Conservation (phyloP, 257 asterid genomes). For the Fraxinus quadrangulata region DNA sequence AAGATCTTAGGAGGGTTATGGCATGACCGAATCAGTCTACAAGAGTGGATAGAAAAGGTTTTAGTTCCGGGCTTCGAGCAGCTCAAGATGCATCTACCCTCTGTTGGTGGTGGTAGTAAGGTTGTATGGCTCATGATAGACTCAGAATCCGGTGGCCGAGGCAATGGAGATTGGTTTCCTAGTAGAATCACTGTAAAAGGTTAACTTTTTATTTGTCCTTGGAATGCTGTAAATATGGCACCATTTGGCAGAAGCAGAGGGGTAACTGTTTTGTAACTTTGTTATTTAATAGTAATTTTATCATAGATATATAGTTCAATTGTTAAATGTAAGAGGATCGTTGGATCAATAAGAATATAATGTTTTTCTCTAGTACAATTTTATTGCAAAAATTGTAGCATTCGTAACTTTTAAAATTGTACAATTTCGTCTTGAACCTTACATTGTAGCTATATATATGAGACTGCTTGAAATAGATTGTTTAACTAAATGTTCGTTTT, state of each 20-base stretch:
- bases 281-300: slow-evolving; percentile 29
- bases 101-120: neutral
- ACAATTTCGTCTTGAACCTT: too few relatives aligned
- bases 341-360: slow-evolving; percentile 34
- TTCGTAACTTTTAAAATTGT: too few relatives aligned
- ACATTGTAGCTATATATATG: too few relatives aligned
- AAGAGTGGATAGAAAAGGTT: slow-evolving; percentile 44
- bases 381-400: neutral
- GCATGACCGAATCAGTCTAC: slow-evolving; percentile 41
- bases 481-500: too few relatives aligned
- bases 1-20: slow-evolving; percentile 46
- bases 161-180: slow-evolving; percentile 64
- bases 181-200: slow-evolving; percentile 51
- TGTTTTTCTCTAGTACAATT: slow-evolving; percentile 26
- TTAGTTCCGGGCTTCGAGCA: slow-evolving; percentile 40
- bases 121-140: slow-evolving; percentile 37
- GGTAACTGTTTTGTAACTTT: neutral
- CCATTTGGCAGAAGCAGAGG: slow-evolving; percentile 22
- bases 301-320: slow-evolving; percentile 29
- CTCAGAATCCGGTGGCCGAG: slow-evolving; percentile 20
- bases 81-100: slow-evolving; percentile 30
- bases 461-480: too few relatives aligned
- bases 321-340: slow-evolving; percentile 22
- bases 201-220: slow-evolving; percentile 29
- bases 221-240: slow-evolving; percentile 57